Percentiles rank a stretch among this genome's conserved stretches.
phyloP scores from a whole-genome alignment of 2,329 filamentous ascomycete species.

The Myriosclerotinia curreyana region DNA sequence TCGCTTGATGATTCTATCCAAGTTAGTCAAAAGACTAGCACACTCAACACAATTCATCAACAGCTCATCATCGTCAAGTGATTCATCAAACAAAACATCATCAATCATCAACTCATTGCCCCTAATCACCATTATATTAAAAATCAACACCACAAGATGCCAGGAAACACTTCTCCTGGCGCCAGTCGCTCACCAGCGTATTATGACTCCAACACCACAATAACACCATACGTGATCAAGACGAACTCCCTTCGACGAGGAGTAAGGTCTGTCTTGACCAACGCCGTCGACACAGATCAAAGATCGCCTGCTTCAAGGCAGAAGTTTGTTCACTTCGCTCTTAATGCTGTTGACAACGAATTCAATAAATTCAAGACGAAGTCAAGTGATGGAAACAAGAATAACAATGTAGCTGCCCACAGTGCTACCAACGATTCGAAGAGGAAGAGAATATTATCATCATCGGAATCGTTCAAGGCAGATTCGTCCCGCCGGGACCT shows the following conservation, averaged over 20 bases:
- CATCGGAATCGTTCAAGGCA: not conserved
- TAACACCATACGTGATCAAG: not conserved
- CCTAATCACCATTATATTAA: conserved; percentile 4
- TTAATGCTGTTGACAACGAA: conserved; percentile 26
- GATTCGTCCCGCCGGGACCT: too few relatives aligned
- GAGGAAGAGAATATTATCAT: not conserved
- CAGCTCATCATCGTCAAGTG: conserved; percentile 25
- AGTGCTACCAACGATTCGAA: not conserved
- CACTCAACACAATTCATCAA: conserved; percentile 30
- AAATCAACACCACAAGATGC: not conserved
- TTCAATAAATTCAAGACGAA: not conserved
- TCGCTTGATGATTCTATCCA: conserved; percentile 30
- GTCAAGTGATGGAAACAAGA: not conserved
- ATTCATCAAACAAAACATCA: conserved; percentile 31
- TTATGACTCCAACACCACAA: not conserved
- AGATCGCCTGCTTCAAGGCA: not conserved
- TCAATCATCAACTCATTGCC: conserved; percentile 1
- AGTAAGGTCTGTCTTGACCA: not conserved
- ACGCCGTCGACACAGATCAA: not conserved
- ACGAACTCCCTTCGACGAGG: not conserved
- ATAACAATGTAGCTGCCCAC: not conserved
- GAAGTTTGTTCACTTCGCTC: conserved; percentile 26
- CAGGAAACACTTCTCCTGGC: conserved; percentile 15
- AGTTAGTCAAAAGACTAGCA: conserved; percentile 28
- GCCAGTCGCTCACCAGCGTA: conserved; percentile 13